Base-by-base conservation (phyloP, 495 filamentous ascomycete genomes). In the Neurospora terricola region DNA sequence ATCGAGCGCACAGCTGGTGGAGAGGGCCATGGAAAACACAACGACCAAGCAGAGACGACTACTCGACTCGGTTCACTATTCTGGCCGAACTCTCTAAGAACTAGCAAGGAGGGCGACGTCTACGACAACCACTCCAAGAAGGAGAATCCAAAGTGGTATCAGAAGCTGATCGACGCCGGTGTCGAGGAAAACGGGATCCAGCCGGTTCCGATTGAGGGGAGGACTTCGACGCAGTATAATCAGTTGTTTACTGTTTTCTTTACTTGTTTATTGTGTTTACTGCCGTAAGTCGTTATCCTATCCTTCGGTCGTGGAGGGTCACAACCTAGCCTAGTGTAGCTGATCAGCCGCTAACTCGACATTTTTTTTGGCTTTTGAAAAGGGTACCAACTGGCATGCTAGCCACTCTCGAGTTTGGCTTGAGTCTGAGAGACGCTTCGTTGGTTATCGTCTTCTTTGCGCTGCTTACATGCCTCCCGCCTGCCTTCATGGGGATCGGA, bases 361-460 rank as follows among this genome's bases (percentile, higher is more conserved):
- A 66, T 66, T 8, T 3, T 21, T 70, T 14, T 40, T 16, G 37
- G 69, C 11, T 59, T 54, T 54, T 27, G 10, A 9, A 36, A 36
- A 87, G 85, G 0, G 80, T 88, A 40, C 85, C 85, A n/a, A 87
- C 85, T 21, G 86, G 86, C 27, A 83, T 87, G 78, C 77, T 87
- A 36, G 87, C 85, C 10, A 87, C 84, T 4, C 82, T 86, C 0
- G 75, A 81, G 18, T 88, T 85, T 72, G 84, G 83, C 30, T 77
- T 90, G 79, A 81, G 81, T 42, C 79, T 89, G n/a, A 78, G 87
- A 45, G 87, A 90, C 74, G 80, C 85, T 1, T 84, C 84, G 9
- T 77, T 90, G 36, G 83, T 87, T 71, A 90, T 89, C 71, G 71
- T 90, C 18, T 89, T 89, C 79, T 88, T 88, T 71, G 82, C 82